Percentiles rank a stretch among this genome's conserved stretches.
Evolutionary conservation across 2,329 filamentous ascomycete genomes (phyloP).

Genomic region (Scopulariopsis brevicaulis): DNA sequence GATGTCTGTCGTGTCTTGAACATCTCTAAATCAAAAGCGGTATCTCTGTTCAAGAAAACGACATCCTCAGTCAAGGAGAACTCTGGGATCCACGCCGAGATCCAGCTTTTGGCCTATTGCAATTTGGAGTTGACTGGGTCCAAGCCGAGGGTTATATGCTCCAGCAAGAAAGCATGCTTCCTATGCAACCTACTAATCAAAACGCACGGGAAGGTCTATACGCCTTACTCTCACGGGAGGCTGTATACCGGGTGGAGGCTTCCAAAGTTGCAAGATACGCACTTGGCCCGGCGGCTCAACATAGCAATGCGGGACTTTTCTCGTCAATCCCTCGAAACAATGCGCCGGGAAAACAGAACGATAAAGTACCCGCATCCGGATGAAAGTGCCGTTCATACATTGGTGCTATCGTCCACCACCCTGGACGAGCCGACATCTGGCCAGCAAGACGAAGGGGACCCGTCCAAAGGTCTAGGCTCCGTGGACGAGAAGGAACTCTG

Average conservation of each 20-base stretch:
- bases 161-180: conserved; percentile 38
- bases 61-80: not conserved
- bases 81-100: conserved; percentile 34
- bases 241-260: conserved; percentile 34
- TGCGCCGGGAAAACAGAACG: not conserved
- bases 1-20: not conserved
- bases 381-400: not conserved
- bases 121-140: conserved; percentile 15
- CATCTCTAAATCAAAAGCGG: not conserved
- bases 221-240: conserved; percentile 27
- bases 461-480: not conserved
- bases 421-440: not conserved
- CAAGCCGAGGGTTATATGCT: conserved; percentile 29
- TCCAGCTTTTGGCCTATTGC: conserved; percentile 34
- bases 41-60: not conserved
- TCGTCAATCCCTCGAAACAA: not conserved
- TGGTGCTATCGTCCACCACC: not conserved
- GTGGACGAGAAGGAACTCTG: too few species aligned
- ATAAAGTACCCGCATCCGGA: not conserved
- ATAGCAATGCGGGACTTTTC: not conserved
- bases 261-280: conserved; percentile 12
- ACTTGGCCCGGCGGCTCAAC: not conserved
- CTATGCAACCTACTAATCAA: conserved; percentile 35
- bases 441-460: not conserved
- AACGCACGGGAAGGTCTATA: conserved; percentile 25